A percentile compares a stretch with the other conserved stretches of the same genome.
Evolutionary conservation across 306 rosid genomes (phyloP).

Genomic region (Medicago lupulina): DNA sequence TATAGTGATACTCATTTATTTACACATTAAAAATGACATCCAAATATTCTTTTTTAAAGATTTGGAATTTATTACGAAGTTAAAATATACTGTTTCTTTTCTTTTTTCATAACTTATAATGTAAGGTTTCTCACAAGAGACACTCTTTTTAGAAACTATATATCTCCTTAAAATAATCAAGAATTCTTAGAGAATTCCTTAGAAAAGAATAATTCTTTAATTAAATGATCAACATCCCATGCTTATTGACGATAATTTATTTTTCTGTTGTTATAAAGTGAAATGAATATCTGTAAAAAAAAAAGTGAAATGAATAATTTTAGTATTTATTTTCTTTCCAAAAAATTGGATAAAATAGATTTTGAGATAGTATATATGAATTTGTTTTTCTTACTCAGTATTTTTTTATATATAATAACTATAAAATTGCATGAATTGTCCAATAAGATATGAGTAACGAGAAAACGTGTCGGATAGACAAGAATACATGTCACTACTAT

Average conservation of each 20-base stretch:
- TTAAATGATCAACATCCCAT: not conserved
- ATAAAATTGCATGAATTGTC: not conserved
- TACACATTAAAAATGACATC: not conserved
- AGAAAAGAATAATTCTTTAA: not conserved
- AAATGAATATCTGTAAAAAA: no score
- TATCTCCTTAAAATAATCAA: not conserved
- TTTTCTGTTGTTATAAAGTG: not conserved
- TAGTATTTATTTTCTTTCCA: not conserved
- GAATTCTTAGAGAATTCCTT: not conserved
- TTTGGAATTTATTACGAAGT: not conserved
- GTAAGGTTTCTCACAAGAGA: not conserved
- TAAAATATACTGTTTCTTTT: not conserved
- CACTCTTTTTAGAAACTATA: not conserved
- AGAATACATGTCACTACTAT: not conserved
- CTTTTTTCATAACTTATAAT: not conserved
- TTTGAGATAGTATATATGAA: not conserved
- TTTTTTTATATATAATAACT: not conserved
- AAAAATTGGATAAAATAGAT: not conserved
- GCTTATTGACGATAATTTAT: not conserved
- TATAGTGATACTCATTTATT: not conserved
- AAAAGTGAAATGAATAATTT: not conserved
- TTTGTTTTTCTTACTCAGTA: no score
- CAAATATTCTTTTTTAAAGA: not conserved
- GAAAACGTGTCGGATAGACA: not conserved
- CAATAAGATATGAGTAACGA: not conserved